phyloP scores from a whole-genome alignment of 1,139 yeast genomes.

The Lodderomyces pseudojiufengensis region DNA sequence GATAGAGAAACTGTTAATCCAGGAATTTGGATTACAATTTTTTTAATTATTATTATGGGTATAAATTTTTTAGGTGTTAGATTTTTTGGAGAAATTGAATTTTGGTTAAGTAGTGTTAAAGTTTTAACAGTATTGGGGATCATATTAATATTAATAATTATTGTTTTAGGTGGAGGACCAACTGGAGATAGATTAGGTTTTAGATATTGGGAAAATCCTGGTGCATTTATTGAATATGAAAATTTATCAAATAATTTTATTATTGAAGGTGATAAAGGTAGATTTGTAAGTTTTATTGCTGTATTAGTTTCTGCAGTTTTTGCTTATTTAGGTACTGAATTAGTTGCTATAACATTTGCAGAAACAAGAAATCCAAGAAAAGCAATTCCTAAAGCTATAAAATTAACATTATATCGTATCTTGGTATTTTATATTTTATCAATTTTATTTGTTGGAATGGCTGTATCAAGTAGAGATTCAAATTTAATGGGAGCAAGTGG shows the following conservation, averaged over 20 bases:
- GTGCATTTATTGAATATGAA: conserved; percentile 52
- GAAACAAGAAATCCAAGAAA: conserved; percentile 75
- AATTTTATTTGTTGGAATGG: conserved; percentile 67
- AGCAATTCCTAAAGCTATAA: conserved; percentile 74
- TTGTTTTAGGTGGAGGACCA: conserved; percentile 60
- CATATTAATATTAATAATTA: conserved; percentile 44
- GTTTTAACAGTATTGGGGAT: conserved; percentile 56
- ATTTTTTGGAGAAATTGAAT: conserved; percentile 65
- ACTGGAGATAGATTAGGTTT: conserved; percentile 60
- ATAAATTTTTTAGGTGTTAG: conserved; percentile 63
- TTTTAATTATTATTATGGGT: conserved; percentile 41
- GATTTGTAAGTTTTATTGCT: conserved; percentile 62
- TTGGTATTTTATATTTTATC: conserved; percentile 64
- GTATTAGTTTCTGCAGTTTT: conserved; percentile 73
- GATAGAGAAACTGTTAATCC: conserved; percentile 44
- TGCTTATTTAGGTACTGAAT: conserved; percentile 75
- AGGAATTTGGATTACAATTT: conserved; percentile 58
- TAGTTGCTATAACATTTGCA: conserved; percentile 64
- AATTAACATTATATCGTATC: conserved; percentile 73
- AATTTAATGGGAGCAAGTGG: conserved; percentile 36
- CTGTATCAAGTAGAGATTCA: conserved; percentile 69
- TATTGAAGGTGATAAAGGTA: conserved; percentile 26
- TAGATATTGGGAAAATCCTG: conserved; percentile 63
- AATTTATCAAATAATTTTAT: conserved; percentile 23
- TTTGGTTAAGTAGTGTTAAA: conserved; percentile 60